Conservation (phyloP, 139 green algal species). For the Desmodesmus armatus region DNA sequence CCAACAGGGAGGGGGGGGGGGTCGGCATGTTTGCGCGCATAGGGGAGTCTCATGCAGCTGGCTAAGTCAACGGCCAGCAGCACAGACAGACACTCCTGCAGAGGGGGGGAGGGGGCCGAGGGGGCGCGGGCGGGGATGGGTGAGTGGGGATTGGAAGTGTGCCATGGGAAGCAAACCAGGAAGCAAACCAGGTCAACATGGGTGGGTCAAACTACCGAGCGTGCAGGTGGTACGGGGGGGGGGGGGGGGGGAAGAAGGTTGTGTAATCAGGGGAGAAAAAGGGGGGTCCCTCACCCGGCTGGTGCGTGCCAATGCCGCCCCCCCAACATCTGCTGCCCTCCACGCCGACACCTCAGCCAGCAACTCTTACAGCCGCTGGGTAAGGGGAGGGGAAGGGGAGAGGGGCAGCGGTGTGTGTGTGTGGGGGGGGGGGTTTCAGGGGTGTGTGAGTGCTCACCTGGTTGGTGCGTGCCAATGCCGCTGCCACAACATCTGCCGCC, state of each 20-base stretch:
- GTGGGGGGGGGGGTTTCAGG: no score
- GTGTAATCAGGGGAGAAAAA: neutral
- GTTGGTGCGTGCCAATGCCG: constrained; percentile 45
- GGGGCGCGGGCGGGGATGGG: no score
- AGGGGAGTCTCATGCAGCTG: constrained; percentile 39
- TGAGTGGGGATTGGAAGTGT: no score
- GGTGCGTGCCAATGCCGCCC: constrained; percentile 46
- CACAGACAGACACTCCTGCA: constrained; percentile 50
- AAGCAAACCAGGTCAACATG: no score
- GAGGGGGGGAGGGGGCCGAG: no score
- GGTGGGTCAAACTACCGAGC: no score
- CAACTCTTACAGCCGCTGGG: constrained; percentile 43
- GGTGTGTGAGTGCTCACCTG: neutral
- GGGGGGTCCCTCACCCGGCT: constrained; percentile 10
- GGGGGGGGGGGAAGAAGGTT: neutral
- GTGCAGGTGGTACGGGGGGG: no score
- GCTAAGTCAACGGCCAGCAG: constrained; percentile 47
- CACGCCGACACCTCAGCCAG: constrained; percentile 50
- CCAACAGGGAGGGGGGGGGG: no score
- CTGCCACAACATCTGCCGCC: constrained; percentile 61
- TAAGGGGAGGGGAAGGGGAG: neutral
- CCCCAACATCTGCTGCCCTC: constrained; percentile 60
- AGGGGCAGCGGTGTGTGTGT: no score
- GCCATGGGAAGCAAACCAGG: no score
- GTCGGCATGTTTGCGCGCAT: no score